These are phyloP conservation scores for Plectosphaerella cucumerina DNA, from an alignment of 2,329 filamentous ascomycete species.

Conservation along the genomic window DNA sequence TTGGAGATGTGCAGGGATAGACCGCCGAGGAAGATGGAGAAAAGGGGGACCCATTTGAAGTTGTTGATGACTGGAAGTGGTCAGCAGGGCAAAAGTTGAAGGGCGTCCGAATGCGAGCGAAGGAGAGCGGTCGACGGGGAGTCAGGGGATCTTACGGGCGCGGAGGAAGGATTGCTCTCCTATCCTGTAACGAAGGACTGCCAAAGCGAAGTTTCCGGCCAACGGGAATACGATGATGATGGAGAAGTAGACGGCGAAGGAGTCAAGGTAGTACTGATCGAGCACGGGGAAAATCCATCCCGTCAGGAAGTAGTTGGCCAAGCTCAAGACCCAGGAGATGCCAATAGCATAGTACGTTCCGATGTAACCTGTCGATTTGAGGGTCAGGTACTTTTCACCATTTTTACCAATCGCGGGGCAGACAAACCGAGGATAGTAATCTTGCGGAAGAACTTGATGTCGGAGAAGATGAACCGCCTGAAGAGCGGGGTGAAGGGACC, in stretches of 20 bases:
- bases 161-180: constrained; percentile 46
- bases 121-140: constrained; percentile 17
- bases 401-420: constrained; percentile 29
- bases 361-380: constrained; percentile 14
- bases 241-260: constrained; percentile 59
- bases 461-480: constrained; percentile 52
- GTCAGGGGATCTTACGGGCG: constrained; percentile 20
- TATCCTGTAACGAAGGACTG: constrained; percentile 58
- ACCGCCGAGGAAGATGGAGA: constrained; percentile 40
- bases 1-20: constrained; percentile 36
- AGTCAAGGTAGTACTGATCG: constrained; percentile 65
- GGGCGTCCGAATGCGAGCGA: too few relatives aligned
- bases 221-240: constrained; percentile 63
- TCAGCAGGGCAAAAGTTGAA: constrained; percentile 1
- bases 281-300: constrained; percentile 67
- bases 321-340: constrained; percentile 60
- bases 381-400: too few relatives aligned
- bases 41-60: constrained; percentile 58
- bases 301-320: constrained; percentile 67
- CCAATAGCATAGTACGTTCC: constrained; percentile 68
- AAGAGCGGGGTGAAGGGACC: constrained; percentile 66
- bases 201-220: constrained; percentile 57
- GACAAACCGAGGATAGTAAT: constrained; percentile 67
- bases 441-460: constrained; percentile 63
- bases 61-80: constrained; percentile 42